Conservation (phyloP, 352 stramenopile species). For the Phytophthora agathidicida region DNA sequence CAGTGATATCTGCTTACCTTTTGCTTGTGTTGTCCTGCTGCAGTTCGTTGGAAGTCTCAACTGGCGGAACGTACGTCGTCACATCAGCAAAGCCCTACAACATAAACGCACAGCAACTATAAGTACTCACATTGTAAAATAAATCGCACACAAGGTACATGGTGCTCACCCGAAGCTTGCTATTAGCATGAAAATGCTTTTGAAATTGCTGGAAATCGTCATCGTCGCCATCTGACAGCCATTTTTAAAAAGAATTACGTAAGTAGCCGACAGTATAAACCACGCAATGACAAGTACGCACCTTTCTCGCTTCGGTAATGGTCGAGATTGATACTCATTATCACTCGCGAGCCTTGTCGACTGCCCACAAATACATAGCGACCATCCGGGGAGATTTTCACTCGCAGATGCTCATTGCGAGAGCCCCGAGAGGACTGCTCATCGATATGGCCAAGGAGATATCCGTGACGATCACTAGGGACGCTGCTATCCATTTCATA, state of each 20-base stretch:
- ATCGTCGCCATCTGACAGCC: slow-evolving; percentile 81
- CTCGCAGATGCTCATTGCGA: slow-evolving; percentile 54
- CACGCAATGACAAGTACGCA: slow-evolving; percentile 29
- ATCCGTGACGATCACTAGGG: slow-evolving; percentile 79
- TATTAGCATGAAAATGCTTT: slow-evolving; percentile 71
- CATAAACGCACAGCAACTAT: slow-evolving; percentile 5
- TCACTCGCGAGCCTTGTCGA: slow-evolving; percentile 60
- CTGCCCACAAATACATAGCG: slow-evolving; percentile 86
- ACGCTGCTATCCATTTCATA: slow-evolving; percentile 89
- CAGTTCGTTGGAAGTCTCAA: background rate
- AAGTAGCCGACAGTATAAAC: slow-evolving; percentile 1
- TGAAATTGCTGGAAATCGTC: slow-evolving; percentile 84
- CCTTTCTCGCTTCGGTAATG: slow-evolving; percentile 85
- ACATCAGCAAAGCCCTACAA: slow-evolving; percentile 79
- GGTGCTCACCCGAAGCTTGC: slow-evolving; percentile 58
- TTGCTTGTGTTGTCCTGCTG: slow-evolving; percentile 8
- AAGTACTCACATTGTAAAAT: slow-evolving; percentile 2
- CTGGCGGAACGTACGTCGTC: slow-evolving; percentile 44
- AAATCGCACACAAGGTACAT: background rate
- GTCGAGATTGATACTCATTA: slow-evolving; percentile 87
- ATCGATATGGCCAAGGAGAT: slow-evolving; percentile 82
- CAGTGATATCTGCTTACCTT: slow-evolving; percentile 23
- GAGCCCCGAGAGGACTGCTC: slow-evolving; percentile 69
- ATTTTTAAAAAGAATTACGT: slow-evolving; percentile 7
- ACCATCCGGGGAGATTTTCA: slow-evolving; percentile 82